These are phyloP conservation scores for Heritiera fomes DNA, from an alignment of 345 rosid species.

Conservation along the genomic window DNA sequence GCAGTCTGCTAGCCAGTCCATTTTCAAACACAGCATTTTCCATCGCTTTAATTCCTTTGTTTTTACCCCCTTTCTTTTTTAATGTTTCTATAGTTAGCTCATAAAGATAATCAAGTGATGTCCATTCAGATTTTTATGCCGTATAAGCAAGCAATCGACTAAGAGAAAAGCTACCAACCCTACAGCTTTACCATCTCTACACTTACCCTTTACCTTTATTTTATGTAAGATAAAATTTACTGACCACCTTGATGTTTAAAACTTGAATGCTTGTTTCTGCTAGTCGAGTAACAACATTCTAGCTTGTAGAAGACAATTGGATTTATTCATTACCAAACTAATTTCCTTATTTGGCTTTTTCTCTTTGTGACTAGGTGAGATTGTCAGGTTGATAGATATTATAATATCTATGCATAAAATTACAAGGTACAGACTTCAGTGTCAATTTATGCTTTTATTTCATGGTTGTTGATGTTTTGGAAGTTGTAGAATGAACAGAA, in stretches of 20 bases:
- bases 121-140: constrained; percentile 35
- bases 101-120: constrained; percentile 45
- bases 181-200: background rate
- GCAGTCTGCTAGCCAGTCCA: constrained; percentile 43
- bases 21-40: constrained; percentile 22
- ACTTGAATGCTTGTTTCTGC: background rate
- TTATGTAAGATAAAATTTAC: background rate
- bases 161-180: constrained; percentile 32
- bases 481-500: background rate
- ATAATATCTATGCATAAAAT: background rate
- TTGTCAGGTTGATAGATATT: background rate
- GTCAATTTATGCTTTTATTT: constrained; percentile 11
- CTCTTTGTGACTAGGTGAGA: background rate
- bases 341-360: background rate
- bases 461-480: background rate
- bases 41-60: background rate
- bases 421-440: background rate
- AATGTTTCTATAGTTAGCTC: constrained; percentile 32
- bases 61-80: background rate
- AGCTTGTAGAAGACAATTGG: background rate
- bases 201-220: constrained; percentile 5
- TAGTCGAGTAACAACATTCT: too few relatives aligned
- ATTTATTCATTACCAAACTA: background rate
- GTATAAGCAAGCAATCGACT: constrained; percentile 40
- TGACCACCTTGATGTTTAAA: constrained; percentile 1